Conservation (phyloP, 2,329 filamentous ascomycete genomes). For the Penicillium sp. region DNA sequence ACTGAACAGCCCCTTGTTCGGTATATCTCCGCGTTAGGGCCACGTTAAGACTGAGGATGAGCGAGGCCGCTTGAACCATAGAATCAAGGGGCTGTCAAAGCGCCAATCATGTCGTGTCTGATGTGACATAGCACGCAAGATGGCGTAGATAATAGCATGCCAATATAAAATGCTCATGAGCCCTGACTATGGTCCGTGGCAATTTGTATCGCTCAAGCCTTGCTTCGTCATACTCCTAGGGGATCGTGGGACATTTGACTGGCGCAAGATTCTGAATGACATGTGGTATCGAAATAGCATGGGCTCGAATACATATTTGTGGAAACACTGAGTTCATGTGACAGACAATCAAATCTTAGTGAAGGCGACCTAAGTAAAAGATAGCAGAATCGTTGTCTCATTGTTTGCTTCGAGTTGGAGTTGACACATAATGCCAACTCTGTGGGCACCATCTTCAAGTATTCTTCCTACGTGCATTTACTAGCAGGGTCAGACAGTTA, state of each 20-base stretch:
- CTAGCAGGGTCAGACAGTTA: neutral
- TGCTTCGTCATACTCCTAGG: neutral
- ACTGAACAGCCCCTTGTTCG: neutral
- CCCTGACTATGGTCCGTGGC: too few relatives aligned
- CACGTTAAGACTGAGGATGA: constrained; percentile 1
- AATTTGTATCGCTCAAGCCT: neutral
- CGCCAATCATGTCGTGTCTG: neutral
- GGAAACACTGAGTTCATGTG: neutral
- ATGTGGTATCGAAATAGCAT: neutral
- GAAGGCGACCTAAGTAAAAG: neutral
- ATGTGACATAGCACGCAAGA: constrained; percentile 1
- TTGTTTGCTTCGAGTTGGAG: neutral
- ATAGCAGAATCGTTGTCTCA: neutral
- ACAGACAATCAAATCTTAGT: neutral
- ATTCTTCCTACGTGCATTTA: too few relatives aligned
- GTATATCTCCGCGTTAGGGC: neutral
- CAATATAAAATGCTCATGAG: neutral
- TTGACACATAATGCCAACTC: too few relatives aligned
- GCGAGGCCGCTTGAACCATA: neutral
- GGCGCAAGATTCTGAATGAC: neutral
- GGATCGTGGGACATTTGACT: neutral
- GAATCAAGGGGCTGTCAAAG: constrained; percentile 1
- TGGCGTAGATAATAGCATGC: neutral
- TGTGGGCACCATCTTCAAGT: neutral
- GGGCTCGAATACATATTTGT: neutral